These are phyloP conservation scores for Psidium friedrichsthalianum DNA, from an alignment of 345 rosid genomes.

Conservation along the genomic window DNA sequence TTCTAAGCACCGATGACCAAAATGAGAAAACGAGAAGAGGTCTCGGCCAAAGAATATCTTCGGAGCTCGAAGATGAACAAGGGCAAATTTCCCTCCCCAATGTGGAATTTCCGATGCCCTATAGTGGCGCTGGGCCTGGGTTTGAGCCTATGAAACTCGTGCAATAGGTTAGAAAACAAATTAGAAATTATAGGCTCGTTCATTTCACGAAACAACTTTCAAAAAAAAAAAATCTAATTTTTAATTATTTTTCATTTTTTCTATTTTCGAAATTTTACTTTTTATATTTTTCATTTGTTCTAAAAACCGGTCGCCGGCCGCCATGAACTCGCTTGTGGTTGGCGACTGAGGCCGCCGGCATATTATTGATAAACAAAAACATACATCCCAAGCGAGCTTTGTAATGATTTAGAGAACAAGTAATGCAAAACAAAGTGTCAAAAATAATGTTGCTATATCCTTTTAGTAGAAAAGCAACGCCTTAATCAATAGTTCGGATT, in stretches of 20 bases:
- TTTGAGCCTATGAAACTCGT: background rate
- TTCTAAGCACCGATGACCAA: background rate
- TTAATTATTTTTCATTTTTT: too few relatives aligned
- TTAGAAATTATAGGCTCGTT: too few relatives aligned
- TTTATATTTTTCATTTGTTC: too few relatives aligned
- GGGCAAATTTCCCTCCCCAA: background rate
- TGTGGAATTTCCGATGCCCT: background rate
- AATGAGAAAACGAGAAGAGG: background rate
- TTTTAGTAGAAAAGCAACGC: background rate
- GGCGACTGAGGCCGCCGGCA: too few relatives aligned
- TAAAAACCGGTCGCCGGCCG: too few relatives aligned
- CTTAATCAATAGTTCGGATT: background rate
- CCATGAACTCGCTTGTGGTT: too few relatives aligned
- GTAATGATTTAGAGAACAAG: background rate
- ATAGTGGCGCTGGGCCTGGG: background rate
- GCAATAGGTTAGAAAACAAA: background rate
- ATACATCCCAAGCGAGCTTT: fast-evolving
- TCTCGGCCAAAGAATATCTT: background rate
- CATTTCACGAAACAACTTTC: too few relatives aligned
- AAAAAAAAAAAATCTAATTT: too few relatives aligned
- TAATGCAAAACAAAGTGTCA: background rate
- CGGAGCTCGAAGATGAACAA: background rate
- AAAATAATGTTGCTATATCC: background rate
- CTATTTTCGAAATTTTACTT: too few relatives aligned
- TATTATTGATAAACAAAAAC: background rate